A percentile compares a stretch with the other conserved stretches of the same genome.
phyloP scores from a whole-genome alignment of 139 green algal genomes.

The Ulvella scutata region DNA sequence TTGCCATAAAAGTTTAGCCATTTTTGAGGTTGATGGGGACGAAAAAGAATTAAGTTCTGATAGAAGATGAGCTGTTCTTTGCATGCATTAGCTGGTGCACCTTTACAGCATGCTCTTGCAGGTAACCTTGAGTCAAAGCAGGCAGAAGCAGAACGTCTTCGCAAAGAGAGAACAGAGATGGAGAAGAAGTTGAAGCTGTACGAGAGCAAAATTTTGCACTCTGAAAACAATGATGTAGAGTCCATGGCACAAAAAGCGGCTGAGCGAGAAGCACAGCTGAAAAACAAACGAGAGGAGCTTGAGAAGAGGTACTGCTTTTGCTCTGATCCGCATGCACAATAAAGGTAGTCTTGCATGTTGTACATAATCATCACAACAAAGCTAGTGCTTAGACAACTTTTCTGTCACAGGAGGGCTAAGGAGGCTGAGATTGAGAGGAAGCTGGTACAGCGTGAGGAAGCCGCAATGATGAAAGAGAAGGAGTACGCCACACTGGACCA shows the following conservation, averaged over 20 bases:
- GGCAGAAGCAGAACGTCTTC: background rate
- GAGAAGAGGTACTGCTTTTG: background rate
- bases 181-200: conserved; percentile 2
- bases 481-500: conserved; percentile 46
- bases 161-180: background rate
- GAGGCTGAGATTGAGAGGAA: conserved; percentile 25
- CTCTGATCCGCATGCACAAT: too few species aligned
- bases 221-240: background rate
- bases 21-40: too few species aligned
- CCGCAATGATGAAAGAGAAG: conserved; percentile 25
- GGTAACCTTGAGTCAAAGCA: background rate
- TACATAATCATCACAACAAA: too few species aligned
- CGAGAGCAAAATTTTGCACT: background rate
- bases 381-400: too few species aligned
- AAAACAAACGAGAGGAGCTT: background rate
- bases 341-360: too few species aligned
- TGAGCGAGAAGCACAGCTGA: background rate
- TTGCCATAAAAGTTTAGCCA: too few species aligned
- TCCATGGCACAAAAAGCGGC: background rate
- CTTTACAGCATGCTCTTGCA: too few species aligned
- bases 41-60: too few species aligned
- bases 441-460: conserved; percentile 46
- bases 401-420: conserved; percentile 15
- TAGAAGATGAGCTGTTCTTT: too few species aligned
- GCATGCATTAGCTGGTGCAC: too few species aligned